These are phyloP conservation scores for Mangifera indica DNA, from an alignment of 345 rosid genomes.

Conservation along the genomic window DNA sequence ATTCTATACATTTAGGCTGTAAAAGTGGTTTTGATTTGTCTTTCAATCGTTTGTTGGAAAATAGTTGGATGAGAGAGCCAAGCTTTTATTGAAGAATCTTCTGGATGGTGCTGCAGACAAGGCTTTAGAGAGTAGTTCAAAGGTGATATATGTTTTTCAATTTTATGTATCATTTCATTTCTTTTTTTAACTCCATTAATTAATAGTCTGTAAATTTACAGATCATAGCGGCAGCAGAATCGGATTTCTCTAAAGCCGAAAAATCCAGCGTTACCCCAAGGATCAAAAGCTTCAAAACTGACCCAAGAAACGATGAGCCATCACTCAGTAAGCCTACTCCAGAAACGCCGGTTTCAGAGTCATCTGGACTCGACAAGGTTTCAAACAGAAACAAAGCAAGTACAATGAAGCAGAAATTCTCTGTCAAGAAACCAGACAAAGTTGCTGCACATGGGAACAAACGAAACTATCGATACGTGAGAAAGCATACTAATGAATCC, in stretches of 20 bases:
- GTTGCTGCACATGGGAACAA: too few relatives aligned
- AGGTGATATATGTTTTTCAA: slow-evolving; percentile 24
- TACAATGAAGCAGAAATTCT: neutral
- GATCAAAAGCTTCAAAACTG: neutral
- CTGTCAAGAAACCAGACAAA: too few relatives aligned
- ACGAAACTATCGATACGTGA: neutral
- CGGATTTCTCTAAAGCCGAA: slow-evolving; percentile 14
- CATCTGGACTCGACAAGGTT: slow-evolving; percentile 19
- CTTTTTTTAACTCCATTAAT: neutral
- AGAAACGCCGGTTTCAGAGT: neutral
- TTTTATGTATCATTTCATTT: neutral
- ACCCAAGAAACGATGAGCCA: slow-evolving; percentile 8
- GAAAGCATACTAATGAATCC: neutral
- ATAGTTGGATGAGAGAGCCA: slow-evolving; percentile 47
- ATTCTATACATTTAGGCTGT: neutral
- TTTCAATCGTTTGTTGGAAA: neutral
- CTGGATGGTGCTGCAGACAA: slow-evolving; percentile 46
- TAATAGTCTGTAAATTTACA: slow-evolving; percentile 15
- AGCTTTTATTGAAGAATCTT: slow-evolving; percentile 41
- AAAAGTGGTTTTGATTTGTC: too few relatives aligned
- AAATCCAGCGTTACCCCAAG: slow-evolving; percentile 4
- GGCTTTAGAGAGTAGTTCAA: slow-evolving; percentile 33
- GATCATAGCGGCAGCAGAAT: slow-evolving; percentile 37
- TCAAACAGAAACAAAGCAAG: slow-evolving; percentile 20
- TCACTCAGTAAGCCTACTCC: neutral